Conservation (phyloP, 768 basidiomycete species). For the Paxillus involutus region DNA sequence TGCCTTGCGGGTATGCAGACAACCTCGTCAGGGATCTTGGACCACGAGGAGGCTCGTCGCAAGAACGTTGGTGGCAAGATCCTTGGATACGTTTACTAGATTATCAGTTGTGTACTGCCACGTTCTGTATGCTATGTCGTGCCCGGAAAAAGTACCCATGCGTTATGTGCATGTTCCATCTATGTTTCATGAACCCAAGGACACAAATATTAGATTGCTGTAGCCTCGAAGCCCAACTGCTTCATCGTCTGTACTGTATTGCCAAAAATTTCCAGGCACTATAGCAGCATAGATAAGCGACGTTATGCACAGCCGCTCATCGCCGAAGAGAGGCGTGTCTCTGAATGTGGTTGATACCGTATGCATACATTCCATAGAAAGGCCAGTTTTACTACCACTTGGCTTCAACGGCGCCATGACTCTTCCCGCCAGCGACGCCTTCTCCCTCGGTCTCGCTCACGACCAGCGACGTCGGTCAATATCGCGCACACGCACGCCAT, state of each 20-base stretch:
- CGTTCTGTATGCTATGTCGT: slow-evolving; percentile 24
- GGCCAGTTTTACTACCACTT: not conserved
- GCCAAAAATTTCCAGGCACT: too few species aligned
- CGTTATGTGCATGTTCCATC: not conserved
- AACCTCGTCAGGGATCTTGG: slow-evolving; percentile 96
- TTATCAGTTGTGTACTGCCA: slow-evolving; percentile 1
- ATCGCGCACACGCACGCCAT: slow-evolving; percentile 21
- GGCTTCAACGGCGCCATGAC: slow-evolving; percentile 17
- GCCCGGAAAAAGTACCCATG: slow-evolving; percentile 13
- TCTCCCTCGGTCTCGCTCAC: slow-evolving; percentile 35
- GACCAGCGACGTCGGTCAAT: slow-evolving; percentile 32
- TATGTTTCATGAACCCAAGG: not conserved
- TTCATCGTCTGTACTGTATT: too few species aligned
- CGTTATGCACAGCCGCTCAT: not conserved
- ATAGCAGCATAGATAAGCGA: too few species aligned
- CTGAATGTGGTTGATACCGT: not conserved
- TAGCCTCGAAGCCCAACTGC: too few species aligned
- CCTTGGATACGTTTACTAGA: slow-evolving; percentile 88
- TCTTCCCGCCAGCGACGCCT: slow-evolving; percentile 36
- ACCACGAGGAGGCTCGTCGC: slow-evolving; percentile 98
- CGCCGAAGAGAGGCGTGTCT: not conserved
- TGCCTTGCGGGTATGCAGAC: slow-evolving; percentile 50
- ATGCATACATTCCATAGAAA: not conserved
- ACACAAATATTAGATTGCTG: too few species aligned
- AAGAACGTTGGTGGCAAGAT: slow-evolving; percentile 98